These are phyloP conservation scores for Boletus rufocinnamomeus DNA, from an alignment of 768 basidiomycete species.

Conservation along the genomic window DNA sequence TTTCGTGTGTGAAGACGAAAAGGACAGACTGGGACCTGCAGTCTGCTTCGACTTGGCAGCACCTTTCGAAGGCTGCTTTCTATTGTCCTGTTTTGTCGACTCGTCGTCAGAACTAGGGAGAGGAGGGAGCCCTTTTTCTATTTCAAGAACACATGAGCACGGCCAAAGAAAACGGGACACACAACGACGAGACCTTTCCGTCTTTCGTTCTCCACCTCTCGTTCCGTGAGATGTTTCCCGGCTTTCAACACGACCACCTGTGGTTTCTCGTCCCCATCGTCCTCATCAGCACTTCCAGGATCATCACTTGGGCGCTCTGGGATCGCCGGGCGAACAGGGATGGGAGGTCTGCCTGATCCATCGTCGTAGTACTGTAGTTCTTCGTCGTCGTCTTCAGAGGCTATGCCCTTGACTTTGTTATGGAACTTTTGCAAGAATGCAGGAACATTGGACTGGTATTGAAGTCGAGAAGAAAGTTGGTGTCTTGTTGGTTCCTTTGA, in stretches of 20 bases:
- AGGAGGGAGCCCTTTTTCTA: conserved; percentile 64
- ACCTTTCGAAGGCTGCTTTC: conserved; percentile 20
- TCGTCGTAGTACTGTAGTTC: conserved; percentile 61
- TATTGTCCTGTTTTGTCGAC: conserved; percentile 31
- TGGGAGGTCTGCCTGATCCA: conserved; percentile 71
- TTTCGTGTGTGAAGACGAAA: conserved; percentile 39
- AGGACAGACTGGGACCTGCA: conserved; percentile 37
- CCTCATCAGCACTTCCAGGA: conserved; percentile 74
- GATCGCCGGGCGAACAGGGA: conserved; percentile 70
- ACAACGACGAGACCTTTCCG: conserved; percentile 57
- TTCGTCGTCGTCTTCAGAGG: conserved; percentile 47
- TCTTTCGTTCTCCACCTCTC: conserved; percentile 76
- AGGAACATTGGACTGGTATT: conserved; percentile 63
- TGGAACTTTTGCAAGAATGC: conserved; percentile 68
- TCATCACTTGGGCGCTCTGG: conserved; percentile 68
- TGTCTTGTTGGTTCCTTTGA: conserved; percentile 67
- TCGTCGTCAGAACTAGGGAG: conserved; percentile 43
- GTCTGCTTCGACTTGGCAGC: conserved; percentile 27
- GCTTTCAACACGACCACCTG: conserved; percentile 87
- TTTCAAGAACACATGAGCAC: conserved; percentile 5
- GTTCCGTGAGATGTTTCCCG: conserved; percentile 81
- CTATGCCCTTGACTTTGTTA: conserved; percentile 56
- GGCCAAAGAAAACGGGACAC: background rate
- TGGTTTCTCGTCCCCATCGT: conserved; percentile 75
- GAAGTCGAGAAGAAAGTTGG: conserved; percentile 70